Conservation (phyloP, 108 stramenopile species). For the Schizochytrium sp. region DNA sequence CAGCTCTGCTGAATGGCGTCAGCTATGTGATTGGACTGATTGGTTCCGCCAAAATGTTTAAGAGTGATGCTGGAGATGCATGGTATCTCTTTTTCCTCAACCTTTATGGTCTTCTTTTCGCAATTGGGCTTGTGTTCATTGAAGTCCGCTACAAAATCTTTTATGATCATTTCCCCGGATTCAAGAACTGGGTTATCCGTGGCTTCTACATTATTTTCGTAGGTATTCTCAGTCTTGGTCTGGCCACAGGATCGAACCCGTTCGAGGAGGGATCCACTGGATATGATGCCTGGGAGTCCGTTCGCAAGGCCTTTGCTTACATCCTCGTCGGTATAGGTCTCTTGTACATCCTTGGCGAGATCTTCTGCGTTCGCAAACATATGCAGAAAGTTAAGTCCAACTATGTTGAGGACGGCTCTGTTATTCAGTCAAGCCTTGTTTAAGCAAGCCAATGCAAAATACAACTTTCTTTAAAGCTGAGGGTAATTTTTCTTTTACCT, state of each 20-base stretch:
- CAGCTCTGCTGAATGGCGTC: constrained; percentile 13
- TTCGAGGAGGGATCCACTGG: constrained; percentile 7
- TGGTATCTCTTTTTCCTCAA: constrained; percentile 48
- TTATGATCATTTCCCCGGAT: constrained; percentile 43
- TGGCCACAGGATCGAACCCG: background rate
- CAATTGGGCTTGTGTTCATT: background rate
- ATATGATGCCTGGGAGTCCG: constrained; percentile 10
- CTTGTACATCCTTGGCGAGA: constrained; percentile 41
- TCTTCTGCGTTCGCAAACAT: constrained; percentile 30
- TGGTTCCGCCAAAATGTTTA: background rate
- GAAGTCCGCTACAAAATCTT: constrained; percentile 26
- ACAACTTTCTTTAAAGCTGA: too few species aligned
- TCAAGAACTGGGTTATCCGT: constrained; percentile 46
- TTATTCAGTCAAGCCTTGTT: constrained; percentile 41
- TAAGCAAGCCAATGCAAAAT: background rate
- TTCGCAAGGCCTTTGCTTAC: constrained; percentile 51
- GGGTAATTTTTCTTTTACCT: too few species aligned
- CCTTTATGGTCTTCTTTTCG: constrained; percentile 32
- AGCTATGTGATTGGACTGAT: constrained; percentile 7
- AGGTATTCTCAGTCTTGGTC: constrained; percentile 22
- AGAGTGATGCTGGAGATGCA: background rate
- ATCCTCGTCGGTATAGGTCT: constrained; percentile 14
- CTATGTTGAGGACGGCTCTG: constrained; percentile 38
- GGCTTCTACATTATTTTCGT: constrained; percentile 35
- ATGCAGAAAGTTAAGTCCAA: constrained; percentile 57